These are phyloP conservation scores for Pachyrhizus erosus DNA, from an alignment of 306 rosid species.

Conservation along the genomic window DNA sequence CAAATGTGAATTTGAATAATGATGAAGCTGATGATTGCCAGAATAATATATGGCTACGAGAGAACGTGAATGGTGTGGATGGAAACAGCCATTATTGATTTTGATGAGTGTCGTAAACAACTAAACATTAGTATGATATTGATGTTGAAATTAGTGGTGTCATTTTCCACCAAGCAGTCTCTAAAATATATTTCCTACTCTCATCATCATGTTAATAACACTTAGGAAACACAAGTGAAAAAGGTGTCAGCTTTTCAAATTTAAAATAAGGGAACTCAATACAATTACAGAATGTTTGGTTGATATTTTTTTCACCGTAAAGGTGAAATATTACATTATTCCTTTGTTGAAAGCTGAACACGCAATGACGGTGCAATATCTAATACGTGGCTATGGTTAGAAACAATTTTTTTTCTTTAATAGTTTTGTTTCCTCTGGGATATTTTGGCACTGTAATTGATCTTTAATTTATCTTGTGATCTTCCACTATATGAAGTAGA, in stretches of 20 bases:
- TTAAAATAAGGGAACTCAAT: not conserved
- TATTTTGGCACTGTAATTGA: not conserved
- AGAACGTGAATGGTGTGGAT: constrained; percentile 16
- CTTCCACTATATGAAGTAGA: constrained; percentile 49
- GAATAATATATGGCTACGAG: not conserved
- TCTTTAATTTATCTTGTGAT: not conserved
- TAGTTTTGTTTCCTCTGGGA: not conserved
- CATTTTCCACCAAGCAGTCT: constrained; percentile 13
- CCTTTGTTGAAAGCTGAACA: not conserved
- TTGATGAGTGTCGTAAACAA: constrained; percentile 2
- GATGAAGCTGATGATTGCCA: not conserved
- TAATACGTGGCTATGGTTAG: not conserved
- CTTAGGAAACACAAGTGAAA: not conserved
- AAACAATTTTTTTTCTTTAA: not conserved
- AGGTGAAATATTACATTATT: not conserved
- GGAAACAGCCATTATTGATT: not conserved
- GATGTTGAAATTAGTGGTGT: constrained; percentile 33
- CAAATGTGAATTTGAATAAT: constrained; percentile 12
- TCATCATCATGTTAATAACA: not conserved
- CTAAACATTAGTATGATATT: not conserved
- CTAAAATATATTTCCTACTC: not conserved
- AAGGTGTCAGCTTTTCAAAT: not conserved
- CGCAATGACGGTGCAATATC: not conserved
- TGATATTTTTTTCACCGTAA: not conserved
- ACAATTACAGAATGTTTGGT: not conserved